phyloP scores from a whole-genome alignment of 257 asterid species.

The Buddleja alternifolia region DNA sequence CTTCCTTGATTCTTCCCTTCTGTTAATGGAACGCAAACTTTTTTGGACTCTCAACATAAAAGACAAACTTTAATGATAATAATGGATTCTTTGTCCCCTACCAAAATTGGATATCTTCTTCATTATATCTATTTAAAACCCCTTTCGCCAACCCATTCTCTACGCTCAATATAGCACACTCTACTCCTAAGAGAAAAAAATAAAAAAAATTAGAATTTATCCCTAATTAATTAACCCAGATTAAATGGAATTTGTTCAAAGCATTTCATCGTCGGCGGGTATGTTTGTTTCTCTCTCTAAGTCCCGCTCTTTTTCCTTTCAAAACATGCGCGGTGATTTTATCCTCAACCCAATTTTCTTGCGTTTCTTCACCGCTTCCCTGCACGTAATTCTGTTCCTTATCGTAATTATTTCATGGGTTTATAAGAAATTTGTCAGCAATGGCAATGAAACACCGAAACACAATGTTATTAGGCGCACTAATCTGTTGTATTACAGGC shows the following conservation, averaged over 20 bases:
- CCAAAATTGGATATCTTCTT: too few species aligned
- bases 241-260: slow-evolving; percentile 22
- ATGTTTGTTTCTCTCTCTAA: slow-evolving; percentile 34
- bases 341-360: slow-evolving; percentile 50
- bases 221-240: too few species aligned
- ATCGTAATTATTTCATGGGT: slow-evolving; percentile 43
- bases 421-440: slow-evolving; percentile 30
- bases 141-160: too few species aligned
- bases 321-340: slow-evolving; percentile 31
- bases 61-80: too few species aligned
- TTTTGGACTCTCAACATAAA: neutral
- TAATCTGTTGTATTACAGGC: slow-evolving; percentile 37
- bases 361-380: slow-evolving; percentile 51
- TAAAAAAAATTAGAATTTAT: too few species aligned
- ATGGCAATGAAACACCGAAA: slow-evolving; percentile 27
- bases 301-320: slow-evolving; percentile 26
- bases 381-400: slow-evolving; percentile 54
- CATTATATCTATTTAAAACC: too few species aligned
- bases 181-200: too few species aligned
- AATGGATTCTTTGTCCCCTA: too few species aligned
- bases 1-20: neutral
- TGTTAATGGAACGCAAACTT: neutral
- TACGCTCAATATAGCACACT: too few species aligned
- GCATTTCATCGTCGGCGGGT: slow-evolving; percentile 26
- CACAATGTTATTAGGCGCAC: slow-evolving; percentile 24